These are phyloP conservation scores for Fraxinus greggii DNA, from an alignment of 305 asterid species.

Conservation along the genomic window DNA sequence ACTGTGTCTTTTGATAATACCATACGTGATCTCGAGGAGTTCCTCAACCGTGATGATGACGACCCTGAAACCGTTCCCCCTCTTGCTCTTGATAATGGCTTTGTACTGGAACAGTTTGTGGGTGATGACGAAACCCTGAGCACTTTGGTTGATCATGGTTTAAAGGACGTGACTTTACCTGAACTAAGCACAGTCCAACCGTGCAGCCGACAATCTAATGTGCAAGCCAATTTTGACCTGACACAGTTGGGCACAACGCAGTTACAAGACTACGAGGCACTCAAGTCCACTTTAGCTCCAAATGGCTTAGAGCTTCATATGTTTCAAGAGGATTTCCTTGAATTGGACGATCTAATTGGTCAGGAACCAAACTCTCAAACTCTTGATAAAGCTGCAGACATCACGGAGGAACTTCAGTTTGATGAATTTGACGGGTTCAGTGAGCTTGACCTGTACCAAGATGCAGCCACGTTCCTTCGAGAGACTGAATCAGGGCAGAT, in stretches of 20 bases:
- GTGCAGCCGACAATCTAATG: neutral
- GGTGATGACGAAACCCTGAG: neutral
- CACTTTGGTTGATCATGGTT: neutral
- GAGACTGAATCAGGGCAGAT: constrained; percentile 33
- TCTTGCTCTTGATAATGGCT: neutral
- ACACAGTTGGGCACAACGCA: neutral
- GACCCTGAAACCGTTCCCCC: neutral
- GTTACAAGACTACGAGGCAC: neutral
- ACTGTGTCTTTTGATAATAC: neutral
- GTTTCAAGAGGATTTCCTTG: constrained; percentile 21
- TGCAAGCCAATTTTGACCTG: neutral
- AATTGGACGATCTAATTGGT: constrained; percentile 62
- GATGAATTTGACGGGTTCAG: constrained; percentile 50
- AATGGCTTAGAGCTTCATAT: neutral
- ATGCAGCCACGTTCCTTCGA: constrained; percentile 32
- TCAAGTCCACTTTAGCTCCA: neutral
- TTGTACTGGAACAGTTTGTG: neutral
- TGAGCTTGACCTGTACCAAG: constrained; percentile 58
- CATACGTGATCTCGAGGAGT: constrained; percentile 9
- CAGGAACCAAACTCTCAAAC: constrained; percentile 30
- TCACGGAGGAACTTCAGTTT: constrained; percentile 38
- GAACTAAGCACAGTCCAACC: neutral
- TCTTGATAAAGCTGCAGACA: constrained; percentile 23
- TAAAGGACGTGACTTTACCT: neutral
- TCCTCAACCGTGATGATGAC: neutral